Conservation (phyloP, 305 asterid genomes). For the Rubia peregrina region DNA sequence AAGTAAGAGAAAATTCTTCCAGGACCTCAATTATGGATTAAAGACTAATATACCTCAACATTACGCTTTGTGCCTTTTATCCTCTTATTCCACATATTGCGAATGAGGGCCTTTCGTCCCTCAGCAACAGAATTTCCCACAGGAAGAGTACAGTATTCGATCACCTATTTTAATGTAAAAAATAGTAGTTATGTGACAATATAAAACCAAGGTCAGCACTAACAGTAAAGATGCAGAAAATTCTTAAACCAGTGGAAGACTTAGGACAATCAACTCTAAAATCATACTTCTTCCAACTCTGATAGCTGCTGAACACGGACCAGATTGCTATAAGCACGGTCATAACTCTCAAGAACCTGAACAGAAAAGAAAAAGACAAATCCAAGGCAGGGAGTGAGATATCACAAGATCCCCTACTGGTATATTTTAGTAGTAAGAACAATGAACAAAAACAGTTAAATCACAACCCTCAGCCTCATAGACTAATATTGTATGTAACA, state of each 20-base stretch:
- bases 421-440: not conserved
- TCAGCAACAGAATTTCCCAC: slow-evolving; percentile 77
- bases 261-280: slow-evolving; percentile 7
- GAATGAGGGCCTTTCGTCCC: slow-evolving; percentile 78
- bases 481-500: too few species aligned
- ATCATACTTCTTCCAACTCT: slow-evolving; percentile 89
- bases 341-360: slow-evolving; percentile 99
- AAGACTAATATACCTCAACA: slow-evolving; percentile 69
- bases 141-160: slow-evolving; percentile 92
- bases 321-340: slow-evolving; percentile 97
- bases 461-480: too few species aligned
- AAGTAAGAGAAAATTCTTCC: not conserved
- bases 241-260: slow-evolving; percentile 9
- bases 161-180: slow-evolving; percentile 46
- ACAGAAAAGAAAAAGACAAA: not conserved
- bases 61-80: slow-evolving; percentile 92
- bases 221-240: slow-evolving; percentile 2
- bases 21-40: not conserved
- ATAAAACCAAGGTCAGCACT: not conserved
- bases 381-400: not conserved
- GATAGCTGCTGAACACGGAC: slow-evolving; percentile 97
- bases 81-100: slow-evolving; percentile 98
- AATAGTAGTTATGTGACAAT: slow-evolving; percentile 3
- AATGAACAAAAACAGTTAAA: not conserved
- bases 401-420: too few species aligned